Base-by-base conservation (phyloP, 192 early-diverging fungal species). In the Coemansia sp. region DNA sequence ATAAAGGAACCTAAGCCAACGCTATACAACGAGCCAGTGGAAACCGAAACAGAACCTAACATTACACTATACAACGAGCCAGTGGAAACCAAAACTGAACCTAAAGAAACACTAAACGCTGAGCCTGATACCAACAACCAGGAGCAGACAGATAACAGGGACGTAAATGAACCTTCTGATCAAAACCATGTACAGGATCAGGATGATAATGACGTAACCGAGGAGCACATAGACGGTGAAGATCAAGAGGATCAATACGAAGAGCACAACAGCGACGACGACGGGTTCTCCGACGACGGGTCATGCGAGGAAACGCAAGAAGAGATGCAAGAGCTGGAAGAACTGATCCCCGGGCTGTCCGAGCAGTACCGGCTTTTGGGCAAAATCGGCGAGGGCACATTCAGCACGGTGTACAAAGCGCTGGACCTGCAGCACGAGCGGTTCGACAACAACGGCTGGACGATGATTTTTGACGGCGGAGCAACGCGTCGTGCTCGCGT, bases 321-420 rank as follows among this genome's bases (percentile, higher is more conserved):
- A 42, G 87, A 90, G 54, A 87, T 92, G 7, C 61, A 79, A 21
- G 86, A 88, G 47, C 64, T 93, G 68, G 70, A 88, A 64, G 37
- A 62, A 18, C 54, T 65, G 17, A 88, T 87, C 28, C 84, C 84
- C 2, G 77, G 79, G 0, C 63, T 93, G 0, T 51, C 68, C 20
- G 70, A 81, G 5, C 83, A 87, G 26, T 95, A 88, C 64, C 77
- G 79, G 25, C 71, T 93, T 14, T 52, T 93, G 11, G 84, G 85
- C 40, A 93, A 89, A 69, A 93, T 93, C 70, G 92, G 92, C 24
- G 90, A 93, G 74, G 92, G 95, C 11, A 96, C 94, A 0, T 98
- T 96, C 65, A 91, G 90, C 66, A 87, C 89, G 0, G 95, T 98
- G 3, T 98, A 96, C 79, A 93, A 90, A 67, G 93, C 94, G 3